Evolutionary conservation across 495 filamentous ascomycete species (phyloP).

Genomic region (Penicillium dipodomyicola): DNA sequence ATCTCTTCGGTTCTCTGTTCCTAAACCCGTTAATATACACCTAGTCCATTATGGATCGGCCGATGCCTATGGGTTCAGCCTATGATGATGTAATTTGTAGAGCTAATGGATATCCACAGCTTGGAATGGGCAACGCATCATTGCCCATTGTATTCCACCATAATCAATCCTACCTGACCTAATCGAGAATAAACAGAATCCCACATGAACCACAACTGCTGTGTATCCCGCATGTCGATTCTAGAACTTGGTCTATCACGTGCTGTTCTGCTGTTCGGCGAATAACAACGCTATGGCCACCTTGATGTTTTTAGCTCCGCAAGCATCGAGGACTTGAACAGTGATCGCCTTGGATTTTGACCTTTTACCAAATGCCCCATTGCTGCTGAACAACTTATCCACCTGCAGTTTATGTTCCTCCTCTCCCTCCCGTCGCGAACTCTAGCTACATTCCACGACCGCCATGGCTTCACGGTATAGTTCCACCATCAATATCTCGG

Average conservation of each 20-base stretch:
- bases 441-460: slow-evolving; percentile 11
- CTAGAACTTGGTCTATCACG: slow-evolving; percentile 20
- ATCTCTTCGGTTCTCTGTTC: slow-evolving; percentile 2
- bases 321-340: slow-evolving; percentile 19
- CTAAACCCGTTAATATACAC: not conserved
- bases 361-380: slow-evolving; percentile 13
- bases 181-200: not conserved
- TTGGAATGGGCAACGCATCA: not conserved
- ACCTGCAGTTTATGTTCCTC: not conserved
- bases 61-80: not conserved
- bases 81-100: slow-evolving; percentile 4
- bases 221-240: not conserved
- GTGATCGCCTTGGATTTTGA: slow-evolving; percentile 1
- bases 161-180: not conserved
- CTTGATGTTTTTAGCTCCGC: slow-evolving; percentile 29
- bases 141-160: not conserved
- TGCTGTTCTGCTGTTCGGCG: slow-evolving; percentile 16
- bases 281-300: slow-evolving; percentile 29
- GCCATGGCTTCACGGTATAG: slow-evolving; percentile 36
- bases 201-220: not conserved
- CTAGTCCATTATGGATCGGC: not conserved
- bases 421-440: not conserved
- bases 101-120: not conserved
- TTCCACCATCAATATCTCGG: slow-evolving; percentile 8
- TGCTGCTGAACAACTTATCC: not conserved